These are phyloP conservation scores for Dichotomocladium elegans DNA, from an alignment of 371 early-diverging fungal species.

Conservation along the genomic window DNA sequence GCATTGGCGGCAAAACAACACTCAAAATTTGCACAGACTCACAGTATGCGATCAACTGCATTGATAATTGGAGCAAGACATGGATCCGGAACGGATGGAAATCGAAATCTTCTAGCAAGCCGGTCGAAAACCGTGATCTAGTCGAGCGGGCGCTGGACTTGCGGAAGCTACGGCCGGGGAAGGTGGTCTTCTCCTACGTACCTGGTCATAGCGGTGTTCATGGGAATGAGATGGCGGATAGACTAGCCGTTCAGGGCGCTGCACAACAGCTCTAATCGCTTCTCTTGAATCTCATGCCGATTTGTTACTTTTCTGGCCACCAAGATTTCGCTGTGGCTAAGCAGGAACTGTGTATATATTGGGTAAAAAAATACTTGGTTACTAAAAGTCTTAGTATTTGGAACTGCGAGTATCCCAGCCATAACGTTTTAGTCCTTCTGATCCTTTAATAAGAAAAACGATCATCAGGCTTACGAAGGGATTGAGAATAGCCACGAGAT, in stretches of 20 bases:
- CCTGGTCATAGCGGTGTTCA: conserved; percentile 60
- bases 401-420: too few species aligned
- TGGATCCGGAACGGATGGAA: conserved; percentile 73
- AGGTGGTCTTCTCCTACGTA: conserved; percentile 53
- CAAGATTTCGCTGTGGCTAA: too few species aligned
- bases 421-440: too few species aligned
- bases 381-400: too few species aligned
- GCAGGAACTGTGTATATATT: too few species aligned
- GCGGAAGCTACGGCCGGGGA: conserved; percentile 27
- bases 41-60: conserved; percentile 61
- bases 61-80: conserved; percentile 59
- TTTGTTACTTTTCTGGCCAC: too few species aligned
- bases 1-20: conserved; percentile 12
- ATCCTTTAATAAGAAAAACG: too few species aligned
- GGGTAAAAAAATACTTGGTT: too few species aligned
- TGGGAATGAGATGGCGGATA: conserved; percentile 77
- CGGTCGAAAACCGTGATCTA: conserved; percentile 74
- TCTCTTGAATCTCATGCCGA: too few species aligned
- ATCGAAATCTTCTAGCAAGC: conserved; percentile 38
- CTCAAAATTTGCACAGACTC: conserved; percentile 72
- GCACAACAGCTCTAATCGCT: too few species aligned
- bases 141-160: conserved; percentile 50
- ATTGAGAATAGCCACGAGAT: too few species aligned
- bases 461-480: too few species aligned
- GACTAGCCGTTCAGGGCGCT: conserved; percentile 63